Evolutionary conservation across 177 flowering plant species (phyloP).

Genomic region (Vitis hybrid): DNA sequence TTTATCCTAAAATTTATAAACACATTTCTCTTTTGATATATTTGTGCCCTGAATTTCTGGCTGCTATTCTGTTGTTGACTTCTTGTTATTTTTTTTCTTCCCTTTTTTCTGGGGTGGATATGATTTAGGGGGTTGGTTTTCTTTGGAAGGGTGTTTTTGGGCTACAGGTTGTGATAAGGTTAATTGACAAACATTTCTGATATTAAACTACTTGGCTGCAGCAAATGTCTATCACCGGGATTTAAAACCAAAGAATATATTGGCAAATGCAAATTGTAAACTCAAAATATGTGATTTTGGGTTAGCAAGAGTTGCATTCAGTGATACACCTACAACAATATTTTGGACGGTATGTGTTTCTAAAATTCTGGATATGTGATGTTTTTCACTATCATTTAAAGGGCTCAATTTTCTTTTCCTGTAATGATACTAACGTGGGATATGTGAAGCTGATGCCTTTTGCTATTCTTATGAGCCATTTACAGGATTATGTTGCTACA

Average conservation of each 20-base stretch:
- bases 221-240: constrained; percentile 76
- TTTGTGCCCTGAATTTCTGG: background rate
- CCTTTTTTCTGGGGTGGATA: background rate
- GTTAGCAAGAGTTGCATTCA: constrained; percentile 66
- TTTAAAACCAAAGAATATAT: constrained; percentile 61
- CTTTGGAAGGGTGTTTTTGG: background rate
- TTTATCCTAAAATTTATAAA: background rate
- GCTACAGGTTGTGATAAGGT: background rate
- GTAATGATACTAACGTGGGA: background rate
- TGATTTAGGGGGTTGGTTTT: too few relatives aligned
- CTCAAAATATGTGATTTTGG: constrained; percentile 76
- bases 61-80: background rate
- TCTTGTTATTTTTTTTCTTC: background rate
- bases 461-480: background rate
- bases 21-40: background rate
- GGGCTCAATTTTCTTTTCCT: background rate
- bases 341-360: constrained; percentile 57
- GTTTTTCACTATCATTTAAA: background rate
- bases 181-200: constrained; percentile 1
- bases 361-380: background rate
- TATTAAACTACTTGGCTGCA: constrained; percentile 27
- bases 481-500: constrained; percentile 69
- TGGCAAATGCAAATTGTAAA: constrained; percentile 75
- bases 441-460: background rate
- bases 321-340: constrained; percentile 58